These are phyloP conservation scores for Boechera retrofracta DNA, from an alignment of 345 rosid genomes.

Conservation along the genomic window DNA sequence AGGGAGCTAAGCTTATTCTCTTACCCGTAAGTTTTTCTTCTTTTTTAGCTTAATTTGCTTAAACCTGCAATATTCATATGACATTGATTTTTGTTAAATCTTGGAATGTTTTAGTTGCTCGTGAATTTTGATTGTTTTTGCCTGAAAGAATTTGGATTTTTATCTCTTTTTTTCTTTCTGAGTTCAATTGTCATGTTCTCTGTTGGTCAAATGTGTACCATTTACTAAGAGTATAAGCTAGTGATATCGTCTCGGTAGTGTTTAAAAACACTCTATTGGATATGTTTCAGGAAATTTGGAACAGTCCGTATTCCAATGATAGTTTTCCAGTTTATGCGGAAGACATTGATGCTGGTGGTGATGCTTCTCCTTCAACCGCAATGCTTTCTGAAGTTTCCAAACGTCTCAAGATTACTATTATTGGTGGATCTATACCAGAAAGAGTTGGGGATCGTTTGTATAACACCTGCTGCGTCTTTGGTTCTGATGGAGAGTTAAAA, in stretches of 20 bases:
- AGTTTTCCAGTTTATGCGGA: constrained; percentile 91
- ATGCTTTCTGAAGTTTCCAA: constrained; percentile 84
- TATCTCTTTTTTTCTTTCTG: background rate
- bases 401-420: constrained; percentile 67
- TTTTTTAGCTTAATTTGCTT: background rate
- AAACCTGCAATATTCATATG: background rate
- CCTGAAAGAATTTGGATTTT: background rate
- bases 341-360: constrained; percentile 72
- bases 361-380: constrained; percentile 77
- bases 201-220: background rate
- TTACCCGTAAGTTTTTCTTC: constrained; percentile 65
- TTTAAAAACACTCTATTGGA: background rate
- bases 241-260: background rate
- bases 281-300: constrained; percentile 85
- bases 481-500: constrained; percentile 67
- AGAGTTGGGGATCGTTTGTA: constrained; percentile 69
- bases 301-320: constrained; percentile 85
- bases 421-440: constrained; percentile 94
- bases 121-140: background rate
- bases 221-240: background rate
- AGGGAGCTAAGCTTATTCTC: constrained; percentile 79
- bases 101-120: background rate
- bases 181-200: background rate
- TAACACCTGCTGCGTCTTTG: constrained; percentile 87
- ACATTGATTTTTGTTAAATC: background rate